Percentiles rank a stretch among this genome's conserved stretches.
phyloP scores from a whole-genome alignment of 2,329 filamentous ascomycete genomes.

The Trichophyton benhamiae region DNA sequence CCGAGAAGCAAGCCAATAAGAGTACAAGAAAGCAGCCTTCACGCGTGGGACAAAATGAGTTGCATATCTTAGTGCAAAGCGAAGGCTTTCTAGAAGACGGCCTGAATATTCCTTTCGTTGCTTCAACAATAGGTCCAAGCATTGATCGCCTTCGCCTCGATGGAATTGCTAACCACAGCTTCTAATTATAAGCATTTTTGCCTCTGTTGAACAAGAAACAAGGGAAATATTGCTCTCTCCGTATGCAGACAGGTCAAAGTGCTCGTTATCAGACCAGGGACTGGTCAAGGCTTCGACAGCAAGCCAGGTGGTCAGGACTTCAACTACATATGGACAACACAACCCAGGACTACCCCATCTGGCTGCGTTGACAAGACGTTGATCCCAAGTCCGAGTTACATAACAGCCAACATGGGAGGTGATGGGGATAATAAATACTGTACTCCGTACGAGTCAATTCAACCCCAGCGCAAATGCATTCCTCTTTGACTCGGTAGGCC shows the following conservation, averaged over 20 bases:
- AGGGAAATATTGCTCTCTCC: too few species aligned
- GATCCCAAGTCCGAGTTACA: background rate
- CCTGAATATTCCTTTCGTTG: background rate
- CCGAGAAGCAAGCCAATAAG: background rate
- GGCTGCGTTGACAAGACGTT: background rate
- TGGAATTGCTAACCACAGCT: background rate
- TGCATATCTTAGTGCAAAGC: background rate
- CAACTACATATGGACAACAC: background rate
- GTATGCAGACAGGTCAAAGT: background rate
- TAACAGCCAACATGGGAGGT: background rate
- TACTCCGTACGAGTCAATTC: background rate
- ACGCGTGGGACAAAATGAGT: background rate
- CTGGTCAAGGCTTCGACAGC: background rate
- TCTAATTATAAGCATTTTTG: background rate
- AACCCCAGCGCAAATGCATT: background rate
- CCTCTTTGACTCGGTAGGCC: background rate
- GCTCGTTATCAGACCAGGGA: background rate
- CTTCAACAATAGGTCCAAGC: background rate
- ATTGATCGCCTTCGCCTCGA: background rate
- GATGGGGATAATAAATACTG: background rate
- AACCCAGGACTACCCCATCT: too few species aligned
- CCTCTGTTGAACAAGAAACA: background rate
- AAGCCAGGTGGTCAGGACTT: background rate
- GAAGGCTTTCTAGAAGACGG: background rate
- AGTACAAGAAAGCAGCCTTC: background rate